Evolutionary conservation across 805 yeast genomes (phyloP).

Genomic region (Schizosaccharomyces lindneri): DNA sequence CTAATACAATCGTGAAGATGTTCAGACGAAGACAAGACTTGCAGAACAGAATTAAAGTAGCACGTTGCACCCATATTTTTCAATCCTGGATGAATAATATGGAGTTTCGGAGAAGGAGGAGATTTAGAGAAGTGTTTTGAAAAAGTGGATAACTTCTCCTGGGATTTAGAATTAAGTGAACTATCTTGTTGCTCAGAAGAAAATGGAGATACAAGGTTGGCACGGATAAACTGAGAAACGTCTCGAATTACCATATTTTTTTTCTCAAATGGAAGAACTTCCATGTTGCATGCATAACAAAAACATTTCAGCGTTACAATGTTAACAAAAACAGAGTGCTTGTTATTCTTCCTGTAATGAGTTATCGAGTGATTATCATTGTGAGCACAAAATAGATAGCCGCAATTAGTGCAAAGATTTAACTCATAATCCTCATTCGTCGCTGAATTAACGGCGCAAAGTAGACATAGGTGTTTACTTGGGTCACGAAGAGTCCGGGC

Average conservation of each 20-base stretch:
- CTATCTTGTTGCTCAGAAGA: neutral
- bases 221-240: neutral
- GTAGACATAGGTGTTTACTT: neutral
- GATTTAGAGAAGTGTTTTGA: neutral
- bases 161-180: neutral
- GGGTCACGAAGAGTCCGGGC: neutral
- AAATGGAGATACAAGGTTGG: neutral
- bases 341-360: neutral
- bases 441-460: neutral
- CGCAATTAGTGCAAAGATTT: neutral
- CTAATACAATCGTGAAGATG: neutral
- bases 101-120: neutral
- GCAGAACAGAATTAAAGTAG: slow-evolving; percentile 77
- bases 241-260: neutral
- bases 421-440: neutral
- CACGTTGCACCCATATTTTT: slow-evolving; percentile 74
- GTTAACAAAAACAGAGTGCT: neutral
- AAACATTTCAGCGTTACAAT: neutral
- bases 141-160: neutral
- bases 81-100: slow-evolving; percentile 28
- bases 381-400: neutral
- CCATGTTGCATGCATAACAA: neutral
- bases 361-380: neutral
- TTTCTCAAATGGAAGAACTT: neutral
- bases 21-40: slow-evolving; percentile 29